Evolutionary conservation across 1,139 yeast species (phyloP), one percentile per base, ranked within the genome.

Genomic region (Pichia sp.): DNA sequence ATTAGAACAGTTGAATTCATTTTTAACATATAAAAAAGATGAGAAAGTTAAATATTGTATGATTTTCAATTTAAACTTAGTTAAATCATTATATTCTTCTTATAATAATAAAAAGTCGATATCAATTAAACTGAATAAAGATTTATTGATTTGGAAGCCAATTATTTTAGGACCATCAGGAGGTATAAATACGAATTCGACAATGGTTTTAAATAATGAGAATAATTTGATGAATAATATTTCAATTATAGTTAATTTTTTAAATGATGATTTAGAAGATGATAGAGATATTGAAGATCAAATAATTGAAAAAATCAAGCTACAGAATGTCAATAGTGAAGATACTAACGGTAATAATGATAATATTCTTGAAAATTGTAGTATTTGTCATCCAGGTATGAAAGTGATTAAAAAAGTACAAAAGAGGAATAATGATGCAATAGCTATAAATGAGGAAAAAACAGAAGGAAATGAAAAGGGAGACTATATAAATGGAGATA

Each of bases 131-230:
- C 62, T 88, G 16, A 72, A 81, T 40, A 75, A 78, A 4, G 67
- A 68, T 1, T 70, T 72, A 44, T 67, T 88, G 16, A 55, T 86
- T 18, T 88, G 96, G 96, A 85, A 83, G 56, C 90, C 92, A 1
- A 74, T 85, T 68, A 72, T 85, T n/a, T 77, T 80, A 60, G 95
- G 95, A 0, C 90, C 92, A 0, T 82, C 90, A 1, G 87, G 92
- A 27, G 95, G 94, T 11, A 81, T 85, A 35, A 78, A 78, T 55
- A 77, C 82, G 0, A 79, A 79, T 0, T 76, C 80, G 1, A 69
- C 78, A 1, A 56, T 68, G 60, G 64, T 67, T 23, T 47, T 63
- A 3, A 60, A 64, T 0, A 56, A 59, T 8, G 56, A 53, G 15
- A 49, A 45, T 24, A 39, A 39, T 18, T 70, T 82, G 84, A 82